Evolutionary conservation across 495 filamentous ascomycete species (phyloP).

Genomic region (Massariosphaeria phaeospora): DNA sequence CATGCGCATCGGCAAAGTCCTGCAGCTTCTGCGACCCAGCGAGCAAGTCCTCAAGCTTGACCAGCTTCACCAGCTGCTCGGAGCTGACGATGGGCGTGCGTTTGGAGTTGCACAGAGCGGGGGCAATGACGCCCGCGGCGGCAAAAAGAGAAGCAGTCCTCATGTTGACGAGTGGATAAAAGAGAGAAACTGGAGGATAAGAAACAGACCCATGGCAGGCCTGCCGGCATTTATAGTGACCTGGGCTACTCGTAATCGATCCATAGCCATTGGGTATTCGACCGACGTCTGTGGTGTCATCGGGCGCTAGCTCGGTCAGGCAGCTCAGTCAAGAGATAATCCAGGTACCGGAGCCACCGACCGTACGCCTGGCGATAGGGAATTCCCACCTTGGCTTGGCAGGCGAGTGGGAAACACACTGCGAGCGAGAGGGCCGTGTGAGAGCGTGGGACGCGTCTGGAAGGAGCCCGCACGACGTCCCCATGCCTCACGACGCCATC

Average conservation of each 20-base stretch:
- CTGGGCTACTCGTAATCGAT: too few species aligned
- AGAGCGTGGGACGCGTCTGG: background rate
- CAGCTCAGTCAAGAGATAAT: background rate
- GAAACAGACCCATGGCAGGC: background rate
- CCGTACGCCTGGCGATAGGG: slow-evolving; percentile 13
- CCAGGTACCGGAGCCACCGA: background rate
- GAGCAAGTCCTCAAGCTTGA: slow-evolving; percentile 41
- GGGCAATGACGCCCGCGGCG: slow-evolving; percentile 1
- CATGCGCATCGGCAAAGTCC: slow-evolving; percentile 47
- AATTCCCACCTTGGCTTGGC: slow-evolving; percentile 13
- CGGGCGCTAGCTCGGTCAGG: slow-evolving; percentile 11
- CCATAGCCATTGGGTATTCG: background rate
- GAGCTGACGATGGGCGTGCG: slow-evolving; percentile 4
- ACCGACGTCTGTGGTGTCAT: background rate
- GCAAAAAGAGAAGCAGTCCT: slow-evolving; percentile 12
- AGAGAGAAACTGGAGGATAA: background rate
- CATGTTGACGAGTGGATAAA: slow-evolving; percentile 11
- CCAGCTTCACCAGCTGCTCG: slow-evolving; percentile 40
- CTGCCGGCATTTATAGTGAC: too few species aligned
- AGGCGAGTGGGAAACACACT: background rate
- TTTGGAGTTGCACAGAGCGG: slow-evolving; percentile 5
- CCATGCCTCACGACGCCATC: background rate
- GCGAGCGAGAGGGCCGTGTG: background rate
- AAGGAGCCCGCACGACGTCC: slow-evolving; percentile 5
- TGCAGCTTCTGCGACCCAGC: slow-evolving; percentile 43